Evolutionary conservation across 768 basidiomycete species (phyloP).

Genomic region (Heimioporus sp.): DNA sequence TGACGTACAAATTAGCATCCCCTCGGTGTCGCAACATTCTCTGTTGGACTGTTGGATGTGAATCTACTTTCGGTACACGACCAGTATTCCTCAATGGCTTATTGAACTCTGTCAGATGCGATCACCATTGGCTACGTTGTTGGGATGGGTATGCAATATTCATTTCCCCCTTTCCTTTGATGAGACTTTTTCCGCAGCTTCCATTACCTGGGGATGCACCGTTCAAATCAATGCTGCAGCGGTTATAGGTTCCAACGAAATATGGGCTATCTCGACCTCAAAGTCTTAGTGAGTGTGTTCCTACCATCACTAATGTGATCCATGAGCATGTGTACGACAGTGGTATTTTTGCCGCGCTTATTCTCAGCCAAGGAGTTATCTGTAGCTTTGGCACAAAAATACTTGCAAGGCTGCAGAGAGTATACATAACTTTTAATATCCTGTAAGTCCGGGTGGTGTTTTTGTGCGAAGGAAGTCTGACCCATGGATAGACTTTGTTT

Average conservation of each 20-base stretch:
- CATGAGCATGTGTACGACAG: constrained; percentile 41
- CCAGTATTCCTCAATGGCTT: neutral
- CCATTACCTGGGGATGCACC: constrained; percentile 63
- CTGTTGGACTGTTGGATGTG: constrained; percentile 70
- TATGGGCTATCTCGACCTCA: constrained; percentile 32
- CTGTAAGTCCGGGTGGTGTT: constrained; percentile 20
- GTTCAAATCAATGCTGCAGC: constrained; percentile 63
- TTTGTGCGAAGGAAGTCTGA: neutral
- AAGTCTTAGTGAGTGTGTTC: constrained; percentile 45
- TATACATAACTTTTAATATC: constrained; percentile 42
- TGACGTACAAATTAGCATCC: constrained; percentile 57
- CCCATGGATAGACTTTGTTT: constrained; percentile 12
- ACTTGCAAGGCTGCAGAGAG: constrained; percentile 65
- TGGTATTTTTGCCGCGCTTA: constrained; percentile 58
- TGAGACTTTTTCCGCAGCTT: constrained; percentile 34
- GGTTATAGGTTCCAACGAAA: constrained; percentile 45
- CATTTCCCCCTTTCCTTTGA: neutral
- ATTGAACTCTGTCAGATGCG: constrained; percentile 30
- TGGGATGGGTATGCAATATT: constrained; percentile 25
- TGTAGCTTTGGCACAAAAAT: constrained; percentile 63
- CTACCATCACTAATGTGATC: constrained; percentile 31
- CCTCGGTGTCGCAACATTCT: constrained; percentile 54
- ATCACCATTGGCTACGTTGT: constrained; percentile 52
- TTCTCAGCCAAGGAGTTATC: constrained; percentile 57
- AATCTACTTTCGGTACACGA: constrained; percentile 10